Percentiles rank a stretch among this genome's conserved stretches.
Conservation (phyloP, 2,329 filamentous ascomycete species). For the Calonectria montana region DNA sequence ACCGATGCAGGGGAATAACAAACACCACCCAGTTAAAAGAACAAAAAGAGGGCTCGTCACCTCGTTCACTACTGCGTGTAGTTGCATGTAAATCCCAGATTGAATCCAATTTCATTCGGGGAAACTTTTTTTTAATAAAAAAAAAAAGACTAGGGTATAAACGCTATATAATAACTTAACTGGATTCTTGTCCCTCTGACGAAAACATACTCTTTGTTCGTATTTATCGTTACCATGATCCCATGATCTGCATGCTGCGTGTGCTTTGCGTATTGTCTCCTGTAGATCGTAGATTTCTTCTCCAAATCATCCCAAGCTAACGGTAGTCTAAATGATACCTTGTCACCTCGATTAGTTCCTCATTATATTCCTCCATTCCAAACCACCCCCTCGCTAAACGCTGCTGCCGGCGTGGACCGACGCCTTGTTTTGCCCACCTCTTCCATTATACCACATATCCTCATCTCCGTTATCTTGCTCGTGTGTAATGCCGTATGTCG, state of each 20-base stretch:
- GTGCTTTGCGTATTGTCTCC: not conserved
- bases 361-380: not conserved
- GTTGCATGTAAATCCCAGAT: no score
- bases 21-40: no score
- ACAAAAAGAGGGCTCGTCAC: no score
- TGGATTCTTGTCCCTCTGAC: not conserved
- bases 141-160: not conserved
- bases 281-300: not conserved
- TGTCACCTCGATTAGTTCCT: not conserved
- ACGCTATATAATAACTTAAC: not conserved
- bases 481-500: conserved; percentile 26
- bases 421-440: conserved; percentile 16
- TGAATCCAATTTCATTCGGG: no score
- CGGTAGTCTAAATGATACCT: not conserved
- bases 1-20: no score
- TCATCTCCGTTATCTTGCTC: not conserved
- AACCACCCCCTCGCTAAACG: not conserved
- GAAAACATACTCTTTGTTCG: not conserved
- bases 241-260: not conserved
- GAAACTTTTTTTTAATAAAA: not conserved
- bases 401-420: conserved; percentile 14
- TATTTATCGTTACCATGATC: not conserved
- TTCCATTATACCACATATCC: conserved; percentile 20
- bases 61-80: no score
- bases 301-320: not conserved